Conservation (phyloP, 805 yeast species). For the Teunomyces cretensis region DNA sequence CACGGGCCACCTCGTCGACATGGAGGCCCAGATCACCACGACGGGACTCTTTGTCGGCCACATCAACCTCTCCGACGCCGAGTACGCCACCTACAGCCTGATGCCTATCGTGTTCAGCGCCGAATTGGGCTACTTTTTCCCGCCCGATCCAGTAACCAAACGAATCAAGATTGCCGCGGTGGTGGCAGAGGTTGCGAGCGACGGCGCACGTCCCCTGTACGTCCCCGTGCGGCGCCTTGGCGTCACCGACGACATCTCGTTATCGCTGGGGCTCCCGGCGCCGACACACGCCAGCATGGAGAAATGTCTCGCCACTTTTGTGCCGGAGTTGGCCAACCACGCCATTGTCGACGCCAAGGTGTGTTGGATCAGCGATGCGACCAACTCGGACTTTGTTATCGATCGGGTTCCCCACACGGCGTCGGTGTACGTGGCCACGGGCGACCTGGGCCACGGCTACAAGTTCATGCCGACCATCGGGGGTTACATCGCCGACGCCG, state of each 20-base stretch:
- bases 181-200: neutral
- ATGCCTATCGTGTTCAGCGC: slow-evolving; percentile 1
- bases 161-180: neutral
- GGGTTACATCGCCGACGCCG: neutral
- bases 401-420: neutral
- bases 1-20: neutral
- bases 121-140: slow-evolving; percentile 2
- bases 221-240: neutral
- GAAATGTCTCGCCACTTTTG: slow-evolving; percentile 3
- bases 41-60: slow-evolving; percentile 2
- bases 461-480: slow-evolving; percentile 3
- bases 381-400: slow-evolving; percentile 1
- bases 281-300: neutral
- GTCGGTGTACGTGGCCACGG: neutral
- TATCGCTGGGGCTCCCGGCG: neutral
- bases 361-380: slow-evolving; percentile 1
- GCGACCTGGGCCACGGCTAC: slow-evolving; percentile 2
- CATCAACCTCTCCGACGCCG: neutral
- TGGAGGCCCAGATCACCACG: neutral
- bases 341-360: neutral
- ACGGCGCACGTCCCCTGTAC: neutral
- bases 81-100: neutral
- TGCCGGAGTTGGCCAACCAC: neutral
- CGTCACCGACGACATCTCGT: neutral
- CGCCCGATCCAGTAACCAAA: neutral